Percentiles rank a stretch among this genome's conserved stretches.
Conservation (phyloP, 257 asterid genomes). For the Solanum medicagineum region DNA sequence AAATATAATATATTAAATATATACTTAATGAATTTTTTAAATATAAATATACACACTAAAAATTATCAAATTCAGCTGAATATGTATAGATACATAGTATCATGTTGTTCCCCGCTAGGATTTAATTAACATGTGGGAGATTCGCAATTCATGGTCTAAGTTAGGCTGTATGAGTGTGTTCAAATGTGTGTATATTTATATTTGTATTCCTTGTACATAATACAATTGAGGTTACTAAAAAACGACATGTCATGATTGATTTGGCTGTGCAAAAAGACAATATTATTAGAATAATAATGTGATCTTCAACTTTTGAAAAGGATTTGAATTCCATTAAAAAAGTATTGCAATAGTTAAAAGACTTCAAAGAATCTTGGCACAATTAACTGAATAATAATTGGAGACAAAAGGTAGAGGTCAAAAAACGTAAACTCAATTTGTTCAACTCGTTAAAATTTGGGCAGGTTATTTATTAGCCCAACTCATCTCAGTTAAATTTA, state of each 20-base stretch:
- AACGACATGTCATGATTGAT: not conserved
- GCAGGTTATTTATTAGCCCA: too few relatives aligned
- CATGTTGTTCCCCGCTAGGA: not conserved
- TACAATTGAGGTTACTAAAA: not conserved
- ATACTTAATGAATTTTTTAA: too few relatives aligned
- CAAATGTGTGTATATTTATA: not conserved
- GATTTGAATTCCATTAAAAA: not conserved
- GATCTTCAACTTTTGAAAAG: not conserved
- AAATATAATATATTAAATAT: not conserved
- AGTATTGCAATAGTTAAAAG: not conserved
- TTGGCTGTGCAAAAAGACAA: not conserved
- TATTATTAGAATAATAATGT: not conserved
- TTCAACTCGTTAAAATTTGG: too few relatives aligned
- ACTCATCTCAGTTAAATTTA: too few relatives aligned
- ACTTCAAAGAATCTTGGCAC: not conserved
- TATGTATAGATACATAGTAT: not conserved
- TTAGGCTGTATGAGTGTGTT: not conserved
- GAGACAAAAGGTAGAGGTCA: not conserved
- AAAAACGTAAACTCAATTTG: too few relatives aligned
- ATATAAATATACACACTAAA: not conserved
- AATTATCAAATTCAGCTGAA: not conserved
- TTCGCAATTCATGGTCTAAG: not conserved
- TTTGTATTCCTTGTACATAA: not conserved
- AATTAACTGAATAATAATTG: not conserved
- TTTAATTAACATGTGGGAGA: not conserved